Percentiles rank a stretch among this genome's conserved stretches.
phyloP scores from a whole-genome alignment of 306 rosid genomes.

The Fagus sylvatica region DNA sequence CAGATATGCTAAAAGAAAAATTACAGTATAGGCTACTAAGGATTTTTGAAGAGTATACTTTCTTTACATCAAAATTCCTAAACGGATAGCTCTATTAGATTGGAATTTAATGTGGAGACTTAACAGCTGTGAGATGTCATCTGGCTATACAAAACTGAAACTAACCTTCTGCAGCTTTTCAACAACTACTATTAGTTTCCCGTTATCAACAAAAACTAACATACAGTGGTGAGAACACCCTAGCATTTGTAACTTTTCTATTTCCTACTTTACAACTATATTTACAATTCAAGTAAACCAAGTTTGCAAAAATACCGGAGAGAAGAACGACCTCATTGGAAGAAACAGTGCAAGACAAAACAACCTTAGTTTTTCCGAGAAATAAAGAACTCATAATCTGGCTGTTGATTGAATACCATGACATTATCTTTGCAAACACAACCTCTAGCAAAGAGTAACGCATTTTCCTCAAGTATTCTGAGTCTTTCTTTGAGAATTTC shows the following conservation, averaged over 20 bases:
- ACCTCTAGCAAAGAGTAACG: slow-evolving; percentile 20
- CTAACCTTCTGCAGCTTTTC: background rate
- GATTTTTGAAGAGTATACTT: background rate
- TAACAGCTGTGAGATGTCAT: background rate
- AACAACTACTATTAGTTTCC: background rate
- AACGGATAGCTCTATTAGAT: background rate
- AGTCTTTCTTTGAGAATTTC: slow-evolving; percentile 22
- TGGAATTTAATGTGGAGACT: background rate
- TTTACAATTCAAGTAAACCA: background rate
- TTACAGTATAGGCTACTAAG: background rate
- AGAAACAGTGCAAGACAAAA: background rate
- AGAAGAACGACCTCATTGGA: background rate
- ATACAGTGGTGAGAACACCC: background rate
- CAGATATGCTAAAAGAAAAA: background rate
- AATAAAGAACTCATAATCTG: slow-evolving; percentile 28
- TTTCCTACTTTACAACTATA: background rate
- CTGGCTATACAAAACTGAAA: background rate
- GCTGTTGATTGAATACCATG: slow-evolving; percentile 18
- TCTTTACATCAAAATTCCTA: background rate
- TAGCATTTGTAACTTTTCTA: background rate
- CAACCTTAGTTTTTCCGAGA: slow-evolving; percentile 16
- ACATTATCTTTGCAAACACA: slow-evolving; percentile 19
- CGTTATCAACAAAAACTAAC: background rate
- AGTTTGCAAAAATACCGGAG: background rate
- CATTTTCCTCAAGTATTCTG: slow-evolving; percentile 15